phyloP scores from a whole-genome alignment of 2,329 filamentous ascomycete species.

The Fusarium sterilihyphosum region DNA sequence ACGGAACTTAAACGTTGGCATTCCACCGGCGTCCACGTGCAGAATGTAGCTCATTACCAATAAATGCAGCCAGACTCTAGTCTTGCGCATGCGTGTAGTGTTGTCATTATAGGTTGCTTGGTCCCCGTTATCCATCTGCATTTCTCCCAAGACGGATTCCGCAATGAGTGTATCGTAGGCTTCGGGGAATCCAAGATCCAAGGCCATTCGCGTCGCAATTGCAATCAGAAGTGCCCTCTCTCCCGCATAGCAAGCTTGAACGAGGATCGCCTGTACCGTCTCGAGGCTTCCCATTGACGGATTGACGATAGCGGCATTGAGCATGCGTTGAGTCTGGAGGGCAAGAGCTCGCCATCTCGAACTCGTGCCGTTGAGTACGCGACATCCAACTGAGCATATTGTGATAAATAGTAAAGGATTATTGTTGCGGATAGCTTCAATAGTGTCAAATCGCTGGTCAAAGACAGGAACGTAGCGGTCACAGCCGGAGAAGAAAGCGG shows the following conservation, averaged over 20 bases:
- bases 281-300: conserved; percentile 1
- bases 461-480: conserved; percentile 14
- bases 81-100: background rate
- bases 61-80: conserved; percentile 8
- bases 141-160: background rate
- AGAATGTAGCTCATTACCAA: conserved; percentile 14
- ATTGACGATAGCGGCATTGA: conserved; percentile 15
- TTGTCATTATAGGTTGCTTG: background rate
- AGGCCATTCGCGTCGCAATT: conserved; percentile 8
- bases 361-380: conserved; percentile 4
- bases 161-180: conserved; percentile 9
- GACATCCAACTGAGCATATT: conserved; percentile 16
- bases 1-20: conserved; percentile 12
- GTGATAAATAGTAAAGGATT: conserved; percentile 2
- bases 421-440: background rate
- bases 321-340: conserved; percentile 4
- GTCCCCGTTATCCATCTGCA: background rate
- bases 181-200: conserved; percentile 13
- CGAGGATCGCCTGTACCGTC: conserved; percentile 5
- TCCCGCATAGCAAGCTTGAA: conserved; percentile 12
- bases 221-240: conserved; percentile 12
- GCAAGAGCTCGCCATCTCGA: background rate
- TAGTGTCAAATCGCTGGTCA: background rate
- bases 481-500: conserved; percentile 15
- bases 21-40: conserved; percentile 6